phyloP scores from a whole-genome alignment of 2,329 filamentous ascomycete genomes.

The Claviceps maximensis region DNA sequence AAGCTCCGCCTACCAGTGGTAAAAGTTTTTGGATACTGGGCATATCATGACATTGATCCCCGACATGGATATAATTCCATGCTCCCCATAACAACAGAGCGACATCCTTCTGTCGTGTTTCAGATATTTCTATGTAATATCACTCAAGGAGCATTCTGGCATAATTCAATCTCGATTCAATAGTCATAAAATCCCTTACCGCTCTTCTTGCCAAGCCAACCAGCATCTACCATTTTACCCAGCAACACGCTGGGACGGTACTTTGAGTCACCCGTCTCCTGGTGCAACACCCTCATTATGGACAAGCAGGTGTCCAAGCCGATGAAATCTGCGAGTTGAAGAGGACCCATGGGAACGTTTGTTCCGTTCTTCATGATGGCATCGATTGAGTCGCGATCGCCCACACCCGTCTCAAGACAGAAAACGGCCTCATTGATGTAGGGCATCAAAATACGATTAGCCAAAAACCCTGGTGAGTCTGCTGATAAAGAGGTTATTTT shows the following conservation, averaged over 20 bases:
- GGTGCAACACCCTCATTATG: constrained; percentile 91
- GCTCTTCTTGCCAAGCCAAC: constrained; percentile 95
- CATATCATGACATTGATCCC: neutral
- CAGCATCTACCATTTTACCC: constrained; percentile 92
- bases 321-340: constrained; percentile 92
- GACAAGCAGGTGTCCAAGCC: constrained; percentile 90
- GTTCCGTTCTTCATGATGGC: constrained; percentile 99
- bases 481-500: constrained; percentile 81
- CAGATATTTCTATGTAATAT: neutral
- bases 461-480: constrained; percentile 86
- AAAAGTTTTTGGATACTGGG: no score
- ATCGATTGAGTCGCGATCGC: constrained; percentile 82
- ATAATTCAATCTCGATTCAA: constrained; percentile 38
- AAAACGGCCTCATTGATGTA: constrained; percentile 98
- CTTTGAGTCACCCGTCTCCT: constrained; percentile 89
- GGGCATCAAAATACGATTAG: constrained; percentile 95
- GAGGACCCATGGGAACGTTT: constrained; percentile 93
- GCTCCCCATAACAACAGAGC: neutral
- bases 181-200: constrained; percentile 95
- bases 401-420: constrained; percentile 87
- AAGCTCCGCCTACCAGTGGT: neutral
- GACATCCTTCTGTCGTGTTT: neutral
- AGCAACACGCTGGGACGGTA: constrained; percentile 82
- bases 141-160: neutral
- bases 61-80: neutral